A percentile compares a stretch with the other conserved stretches of the same genome.
Evolutionary conservation across 805 yeast species (phyloP).

Genomic region (Priceomyces castillae): DNA sequence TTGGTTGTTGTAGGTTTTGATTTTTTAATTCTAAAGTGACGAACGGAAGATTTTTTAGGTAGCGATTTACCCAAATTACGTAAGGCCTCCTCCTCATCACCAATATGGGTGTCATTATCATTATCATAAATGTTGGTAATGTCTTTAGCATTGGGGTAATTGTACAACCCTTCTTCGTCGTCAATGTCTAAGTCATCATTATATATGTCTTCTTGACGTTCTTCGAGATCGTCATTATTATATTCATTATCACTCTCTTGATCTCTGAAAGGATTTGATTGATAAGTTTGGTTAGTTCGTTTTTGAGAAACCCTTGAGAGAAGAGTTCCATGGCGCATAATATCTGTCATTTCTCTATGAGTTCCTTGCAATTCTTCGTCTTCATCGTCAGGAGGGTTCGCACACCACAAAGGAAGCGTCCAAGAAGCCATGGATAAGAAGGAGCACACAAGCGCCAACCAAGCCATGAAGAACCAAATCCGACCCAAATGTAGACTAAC

Average conservation of each 20-base stretch:
- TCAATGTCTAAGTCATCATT: conserved; percentile 5
- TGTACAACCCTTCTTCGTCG: conserved; percentile 5
- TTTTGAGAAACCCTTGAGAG: neutral
- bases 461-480: conserved; percentile 40
- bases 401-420: conserved; percentile 49
- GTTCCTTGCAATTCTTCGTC: conserved; percentile 9
- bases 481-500: conserved; percentile 41
- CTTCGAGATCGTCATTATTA: conserved; percentile 4
- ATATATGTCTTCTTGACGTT: neutral
- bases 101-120: no score
- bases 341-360: neutral
- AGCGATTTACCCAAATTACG: conserved; percentile 36
- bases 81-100: conserved; percentile 29
- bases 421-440: conserved; percentile 29
- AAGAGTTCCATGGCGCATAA: neutral
- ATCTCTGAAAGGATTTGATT: neutral
- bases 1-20: neutral
- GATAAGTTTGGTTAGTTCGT: no score
- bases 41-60: conserved; percentile 32
- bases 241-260: conserved; percentile 9
- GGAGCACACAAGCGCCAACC: conserved; percentile 31
- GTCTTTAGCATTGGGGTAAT: neutral
- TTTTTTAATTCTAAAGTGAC: conserved; percentile 18
- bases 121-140: neutral
- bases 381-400: conserved; percentile 40